These are phyloP conservation scores for Yamadazyma kitorensis DNA, from an alignment of 805 yeast species.

Conservation along the genomic window DNA sequence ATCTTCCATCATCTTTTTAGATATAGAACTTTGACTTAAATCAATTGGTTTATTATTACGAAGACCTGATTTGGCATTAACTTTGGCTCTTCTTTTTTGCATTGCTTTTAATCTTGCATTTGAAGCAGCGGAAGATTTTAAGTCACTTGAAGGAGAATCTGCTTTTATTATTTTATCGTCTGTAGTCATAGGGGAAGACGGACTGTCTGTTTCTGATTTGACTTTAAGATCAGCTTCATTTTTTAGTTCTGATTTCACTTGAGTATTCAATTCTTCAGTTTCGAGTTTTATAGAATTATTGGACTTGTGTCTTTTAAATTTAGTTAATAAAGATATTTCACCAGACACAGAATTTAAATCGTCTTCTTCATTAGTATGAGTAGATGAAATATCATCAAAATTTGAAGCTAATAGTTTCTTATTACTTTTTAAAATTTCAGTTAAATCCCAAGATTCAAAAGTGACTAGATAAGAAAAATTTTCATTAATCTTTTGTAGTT, in stretches of 20 bases:
- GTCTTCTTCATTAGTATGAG: conserved; percentile 12
- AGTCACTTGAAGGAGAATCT: conserved; percentile 11
- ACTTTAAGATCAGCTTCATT: neutral
- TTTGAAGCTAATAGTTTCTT: conserved; percentile 57
- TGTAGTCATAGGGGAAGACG: neutral
- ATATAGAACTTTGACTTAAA: conserved; percentile 67
- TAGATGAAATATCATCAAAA: conserved; percentile 9
- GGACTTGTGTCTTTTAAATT: conserved; percentile 49
- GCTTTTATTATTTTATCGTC: neutral
- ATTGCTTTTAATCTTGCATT: conserved; percentile 86
- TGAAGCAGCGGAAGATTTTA: conserved; percentile 18
- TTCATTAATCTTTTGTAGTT: conserved; percentile 38
- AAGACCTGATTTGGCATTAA: conserved; percentile 53
- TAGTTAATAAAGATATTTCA: conserved; percentile 38
- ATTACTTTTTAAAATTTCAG: conserved; percentile 48
- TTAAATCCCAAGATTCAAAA: conserved; percentile 51
- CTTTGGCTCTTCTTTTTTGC: conserved; percentile 89
- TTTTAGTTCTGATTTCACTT: conserved; percentile 3
- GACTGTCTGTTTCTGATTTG: neutral
- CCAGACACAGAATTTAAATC: conserved; percentile 8
- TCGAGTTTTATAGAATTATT: conserved; percentile 22
- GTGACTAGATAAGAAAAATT: conserved; percentile 40
- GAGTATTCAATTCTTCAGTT: conserved; percentile 7
- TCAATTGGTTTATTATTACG: conserved; percentile 54
- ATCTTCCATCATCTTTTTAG: conserved; percentile 49